Conservation (phyloP, 257 asterid species). For the Leptodermis oblonga region DNA sequence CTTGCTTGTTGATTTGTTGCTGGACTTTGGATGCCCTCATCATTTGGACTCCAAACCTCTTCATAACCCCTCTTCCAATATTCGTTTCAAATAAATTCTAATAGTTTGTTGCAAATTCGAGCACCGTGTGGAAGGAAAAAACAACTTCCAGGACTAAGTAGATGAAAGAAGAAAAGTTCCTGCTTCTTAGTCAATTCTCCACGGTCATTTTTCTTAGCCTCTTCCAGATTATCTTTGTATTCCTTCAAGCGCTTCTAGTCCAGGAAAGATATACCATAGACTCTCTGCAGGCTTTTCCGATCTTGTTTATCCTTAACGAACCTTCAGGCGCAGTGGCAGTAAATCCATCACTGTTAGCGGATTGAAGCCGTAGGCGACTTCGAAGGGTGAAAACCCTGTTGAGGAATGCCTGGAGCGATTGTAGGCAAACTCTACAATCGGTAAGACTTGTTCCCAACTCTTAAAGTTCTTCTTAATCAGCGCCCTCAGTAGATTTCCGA, state of each 20-base stretch:
- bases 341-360: no score
- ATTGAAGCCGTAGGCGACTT: no score
- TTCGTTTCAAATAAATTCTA: constrained; percentile 67
- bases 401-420: no score
- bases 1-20: no score
- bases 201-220: constrained; percentile 96
- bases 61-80: constrained; percentile 93
- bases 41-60: constrained; percentile 89
- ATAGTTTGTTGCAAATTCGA: constrained; percentile 81
- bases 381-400: no score
- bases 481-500: no score
- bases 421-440: no score
- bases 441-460: no score
- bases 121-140: constrained; percentile 91
- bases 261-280: constrained; percentile 89
- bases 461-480: no score
- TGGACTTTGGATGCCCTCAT: no score
- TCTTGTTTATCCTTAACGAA: no score
- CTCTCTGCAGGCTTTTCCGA: constrained; percentile 97
- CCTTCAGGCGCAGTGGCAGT: no score
- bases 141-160: constrained; percentile 97
- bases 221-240: constrained; percentile 74
- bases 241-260: constrained; percentile 91
- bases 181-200: constrained; percentile 95
- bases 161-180: constrained; percentile 94